A percentile compares a stretch with the other conserved stretches of the same genome.
Conservation (phyloP, 768 basidiomycete species). For the Mycena venus region DNA sequence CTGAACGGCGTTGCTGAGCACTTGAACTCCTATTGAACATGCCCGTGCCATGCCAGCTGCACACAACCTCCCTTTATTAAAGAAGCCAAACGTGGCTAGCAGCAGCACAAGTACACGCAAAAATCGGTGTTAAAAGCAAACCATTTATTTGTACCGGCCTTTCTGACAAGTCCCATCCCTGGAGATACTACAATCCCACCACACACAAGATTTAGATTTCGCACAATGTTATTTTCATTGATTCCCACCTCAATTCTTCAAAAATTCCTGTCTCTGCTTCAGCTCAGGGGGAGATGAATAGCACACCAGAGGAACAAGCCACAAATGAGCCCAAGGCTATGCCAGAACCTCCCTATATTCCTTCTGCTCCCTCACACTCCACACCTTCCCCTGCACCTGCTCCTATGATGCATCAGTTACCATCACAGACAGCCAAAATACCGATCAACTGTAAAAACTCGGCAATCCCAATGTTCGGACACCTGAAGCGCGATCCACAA, state of each 20-base stretch:
- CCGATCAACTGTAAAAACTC: too few relatives aligned
- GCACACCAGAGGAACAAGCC: too few relatives aligned
- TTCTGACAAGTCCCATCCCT: constrained; percentile 29
- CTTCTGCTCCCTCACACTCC: background rate
- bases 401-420: background rate
- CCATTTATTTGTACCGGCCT: constrained; percentile 23
- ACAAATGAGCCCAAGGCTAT: background rate
- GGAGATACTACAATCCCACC: constrained; percentile 26
- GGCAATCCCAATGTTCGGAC: too few relatives aligned
- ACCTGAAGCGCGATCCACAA: too few relatives aligned
- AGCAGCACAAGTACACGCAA: background rate
- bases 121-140: background rate
- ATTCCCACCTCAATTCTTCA: background rate
- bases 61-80: constrained; percentile 7
- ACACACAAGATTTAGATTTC: constrained; percentile 25
- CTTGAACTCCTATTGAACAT: background rate
- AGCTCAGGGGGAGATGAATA: background rate
- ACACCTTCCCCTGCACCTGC: background rate
- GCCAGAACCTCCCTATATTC: background rate
- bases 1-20: constrained; percentile 47
- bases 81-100: too few relatives aligned
- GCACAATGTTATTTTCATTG: constrained; percentile 25
- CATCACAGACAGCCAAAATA: too few relatives aligned
- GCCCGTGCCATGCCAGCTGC: constrained; percentile 36
- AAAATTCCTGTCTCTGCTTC: too few relatives aligned